Conservation (phyloP, 768 basidiomycete genomes). For the Boletus pseudo-olivaceus region DNA sequence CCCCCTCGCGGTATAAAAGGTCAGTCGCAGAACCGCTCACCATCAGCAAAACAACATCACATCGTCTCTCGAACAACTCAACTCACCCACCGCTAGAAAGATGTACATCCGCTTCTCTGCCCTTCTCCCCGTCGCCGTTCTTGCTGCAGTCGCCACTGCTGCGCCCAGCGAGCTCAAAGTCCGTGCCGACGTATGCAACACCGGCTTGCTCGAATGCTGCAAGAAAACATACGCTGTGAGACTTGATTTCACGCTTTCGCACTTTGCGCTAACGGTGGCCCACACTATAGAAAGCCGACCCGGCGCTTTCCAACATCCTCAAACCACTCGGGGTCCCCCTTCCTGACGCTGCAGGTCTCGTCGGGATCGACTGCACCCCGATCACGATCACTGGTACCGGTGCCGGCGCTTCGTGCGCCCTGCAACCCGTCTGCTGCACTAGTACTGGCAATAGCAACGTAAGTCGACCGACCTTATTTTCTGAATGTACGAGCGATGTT, state of each 20-base stretch:
- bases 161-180: conserved; percentile 6
- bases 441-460: conserved; percentile 2
- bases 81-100: not conserved
- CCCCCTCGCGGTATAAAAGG: conserved; percentile 8
- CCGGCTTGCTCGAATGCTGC: conserved; percentile 11
- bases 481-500: not conserved
- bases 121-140: conserved; percentile 11
- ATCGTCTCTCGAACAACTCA: not conserved
- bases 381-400: not conserved
- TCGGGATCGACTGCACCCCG: conserved; percentile 5
- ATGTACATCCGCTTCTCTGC: conserved; percentile 9
- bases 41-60: not conserved
- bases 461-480: not conserved
- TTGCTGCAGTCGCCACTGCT: conserved; percentile 4
- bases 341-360: not conserved
- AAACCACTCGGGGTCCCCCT: not conserved
- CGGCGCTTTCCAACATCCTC: not conserved
- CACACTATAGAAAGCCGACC: not conserved
- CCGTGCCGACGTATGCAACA: conserved; percentile 2
- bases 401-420: not conserved
- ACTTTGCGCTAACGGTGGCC: not conserved
- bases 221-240: not conserved
- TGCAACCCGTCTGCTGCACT: conserved; percentile 15
- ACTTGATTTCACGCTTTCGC: not conserved
- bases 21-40: not conserved